These are phyloP conservation scores for Colletotrichum aenigma DNA, from an alignment of 2,329 filamentous ascomycete genomes.

Conservation along the genomic window DNA sequence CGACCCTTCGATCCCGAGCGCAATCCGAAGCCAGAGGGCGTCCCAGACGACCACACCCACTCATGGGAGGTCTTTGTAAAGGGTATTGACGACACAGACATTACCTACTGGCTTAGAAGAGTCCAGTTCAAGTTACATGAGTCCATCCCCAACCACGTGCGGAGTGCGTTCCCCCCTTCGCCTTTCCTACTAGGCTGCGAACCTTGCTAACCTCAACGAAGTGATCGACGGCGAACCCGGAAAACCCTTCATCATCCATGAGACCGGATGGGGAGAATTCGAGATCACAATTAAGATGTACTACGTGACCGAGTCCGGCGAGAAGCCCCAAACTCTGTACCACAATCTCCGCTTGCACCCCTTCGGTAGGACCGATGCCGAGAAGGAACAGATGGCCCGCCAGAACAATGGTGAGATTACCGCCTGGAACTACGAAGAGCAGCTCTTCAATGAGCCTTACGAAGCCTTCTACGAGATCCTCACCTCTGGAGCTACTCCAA, in stretches of 20 bases:
- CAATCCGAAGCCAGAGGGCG: conserved; percentile 76
- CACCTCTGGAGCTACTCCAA: conserved; percentile 71
- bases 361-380: conserved; percentile 81
- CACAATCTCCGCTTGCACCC: conserved; percentile 91
- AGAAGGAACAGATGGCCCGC: conserved; percentile 62
- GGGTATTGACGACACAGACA: conserved; percentile 85
- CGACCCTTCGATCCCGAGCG: conserved; percentile 77
- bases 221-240: conserved; percentile 73
- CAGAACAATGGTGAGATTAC: conserved; percentile 68
- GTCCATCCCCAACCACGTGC: conserved; percentile 89
- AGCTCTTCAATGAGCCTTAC: conserved; percentile 96
- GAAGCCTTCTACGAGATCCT: conserved; percentile 89
- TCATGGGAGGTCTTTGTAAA: conserved; percentile 95
- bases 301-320: conserved; percentile 84
- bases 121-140: conserved; percentile 99
- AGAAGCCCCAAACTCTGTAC: conserved; percentile 96
- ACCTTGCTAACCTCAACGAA: conserved; percentile 29
- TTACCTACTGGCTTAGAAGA: conserved; percentile 94
- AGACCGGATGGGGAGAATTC: conserved; percentile 98
- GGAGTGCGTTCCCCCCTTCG: conserved; percentile 57
- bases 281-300: conserved; percentile 95
- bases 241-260: conserved; percentile 80
- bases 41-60: conserved; percentile 92
- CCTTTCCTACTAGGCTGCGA: background rate
- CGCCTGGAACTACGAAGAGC: conserved; percentile 87